Evolutionary conservation across 2,329 filamentous ascomycete genomes (phyloP).

Genomic region (Alternaria arborescens): DNA sequence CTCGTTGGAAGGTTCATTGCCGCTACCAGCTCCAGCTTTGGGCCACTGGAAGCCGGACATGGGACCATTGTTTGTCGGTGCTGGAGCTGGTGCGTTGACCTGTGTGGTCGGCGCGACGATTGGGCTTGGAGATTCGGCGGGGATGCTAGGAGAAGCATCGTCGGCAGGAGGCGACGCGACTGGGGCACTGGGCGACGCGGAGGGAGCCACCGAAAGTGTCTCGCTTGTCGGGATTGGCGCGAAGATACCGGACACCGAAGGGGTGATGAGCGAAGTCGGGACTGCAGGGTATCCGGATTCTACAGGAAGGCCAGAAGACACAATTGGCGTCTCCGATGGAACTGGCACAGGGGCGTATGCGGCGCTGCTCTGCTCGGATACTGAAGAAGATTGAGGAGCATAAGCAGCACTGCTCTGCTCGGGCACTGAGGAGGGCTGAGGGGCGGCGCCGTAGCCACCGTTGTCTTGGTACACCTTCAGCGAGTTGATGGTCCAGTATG

Average conservation of each 20-base stretch:
- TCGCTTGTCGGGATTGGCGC: constrained; percentile 20
- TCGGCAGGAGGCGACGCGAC: constrained; percentile 8
- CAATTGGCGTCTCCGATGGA: constrained; percentile 16
- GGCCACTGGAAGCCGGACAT: constrained; percentile 39
- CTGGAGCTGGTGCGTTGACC: constrained; percentile 14
- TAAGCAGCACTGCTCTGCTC: constrained; percentile 23
- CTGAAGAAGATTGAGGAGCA: constrained; percentile 20
- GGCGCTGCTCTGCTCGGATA: constrained; percentile 22
- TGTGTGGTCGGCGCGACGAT: constrained; percentile 15
- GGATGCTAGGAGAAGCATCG: constrained; percentile 2
- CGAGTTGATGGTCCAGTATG: constrained; percentile 75
- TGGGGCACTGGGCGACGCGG: constrained; percentile 5
- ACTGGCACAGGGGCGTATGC: constrained; percentile 20
- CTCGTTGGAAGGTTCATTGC: constrained; percentile 1
- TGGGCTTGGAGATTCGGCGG: constrained; percentile 8
- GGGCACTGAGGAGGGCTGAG: constrained; percentile 22
- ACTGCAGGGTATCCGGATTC: constrained; percentile 8
- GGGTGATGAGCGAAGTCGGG: constrained; percentile 10
- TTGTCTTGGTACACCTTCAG: constrained; percentile 51
- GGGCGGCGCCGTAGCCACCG: constrained; percentile 24
- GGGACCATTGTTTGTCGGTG: constrained; percentile 14
- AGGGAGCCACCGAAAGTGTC: background rate
- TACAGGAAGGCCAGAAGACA: constrained; percentile 5
- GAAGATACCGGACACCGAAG: constrained; percentile 13
- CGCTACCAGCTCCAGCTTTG: constrained; percentile 4